Evolutionary conservation across 2,329 filamentous ascomycete genomes (phyloP).

Genomic region (Torrubiella hemipterigena): DNA sequence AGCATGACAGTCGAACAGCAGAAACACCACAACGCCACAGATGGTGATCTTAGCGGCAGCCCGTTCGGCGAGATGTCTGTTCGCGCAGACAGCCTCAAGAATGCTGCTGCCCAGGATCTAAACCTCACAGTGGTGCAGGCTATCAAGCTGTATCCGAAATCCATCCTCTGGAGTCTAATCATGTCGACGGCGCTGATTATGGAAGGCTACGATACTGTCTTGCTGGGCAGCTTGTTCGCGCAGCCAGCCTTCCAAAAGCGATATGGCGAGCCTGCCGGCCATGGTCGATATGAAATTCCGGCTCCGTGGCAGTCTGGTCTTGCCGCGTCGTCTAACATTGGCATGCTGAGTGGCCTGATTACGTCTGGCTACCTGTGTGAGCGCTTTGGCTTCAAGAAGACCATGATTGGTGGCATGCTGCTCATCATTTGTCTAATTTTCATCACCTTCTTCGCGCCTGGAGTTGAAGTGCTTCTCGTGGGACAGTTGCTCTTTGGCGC

Average conservation of each 20-base stretch:
- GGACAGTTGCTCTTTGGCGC: constrained; percentile 34
- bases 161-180: constrained; percentile 34
- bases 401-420: constrained; percentile 28
- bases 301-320: constrained; percentile 39
- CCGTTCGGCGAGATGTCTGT: too few species aligned
- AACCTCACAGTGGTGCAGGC: too few species aligned
- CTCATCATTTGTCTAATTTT: constrained; percentile 29
- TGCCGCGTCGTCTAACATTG: constrained; percentile 28
- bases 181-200: constrained; percentile 34
- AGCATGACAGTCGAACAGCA: too few species aligned
- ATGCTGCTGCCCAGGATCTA: too few species aligned
- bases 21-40: too few species aligned
- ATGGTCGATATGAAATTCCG: constrained; percentile 22
- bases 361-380: constrained; percentile 33
- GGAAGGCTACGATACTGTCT: constrained; percentile 27
- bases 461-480: constrained; percentile 22
- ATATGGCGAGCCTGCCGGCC: constrained; percentile 9
- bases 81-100: too few species aligned
- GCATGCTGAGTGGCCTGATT: constrained; percentile 35
- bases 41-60: too few species aligned
- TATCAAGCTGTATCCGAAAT: constrained; percentile 30
- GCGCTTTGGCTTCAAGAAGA: constrained; percentile 28
- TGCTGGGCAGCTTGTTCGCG: constrained; percentile 24
- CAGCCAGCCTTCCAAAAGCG: constrained; percentile 19
- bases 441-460: constrained; percentile 31